phyloP scores from a whole-genome alignment of 352 stramenopile genomes.

The Thalassiosira sp. region DNA sequence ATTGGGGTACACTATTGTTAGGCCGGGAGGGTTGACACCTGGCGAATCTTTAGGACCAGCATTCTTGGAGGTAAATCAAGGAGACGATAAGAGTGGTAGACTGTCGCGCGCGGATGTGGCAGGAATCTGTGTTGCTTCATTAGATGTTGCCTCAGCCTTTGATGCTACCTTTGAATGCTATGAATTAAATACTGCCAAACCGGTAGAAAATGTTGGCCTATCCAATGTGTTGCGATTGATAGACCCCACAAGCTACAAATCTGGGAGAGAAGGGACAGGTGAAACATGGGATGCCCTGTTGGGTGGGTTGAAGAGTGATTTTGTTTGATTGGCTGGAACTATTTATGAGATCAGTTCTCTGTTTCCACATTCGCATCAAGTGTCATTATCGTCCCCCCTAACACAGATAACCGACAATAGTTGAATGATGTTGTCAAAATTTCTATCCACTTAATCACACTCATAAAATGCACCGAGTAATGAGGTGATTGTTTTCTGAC shows the following conservation, averaged over 20 bases:
- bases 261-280: slow-evolving; percentile 12
- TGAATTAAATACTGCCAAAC: slow-evolving; percentile 25
- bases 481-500: neutral
- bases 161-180: slow-evolving; percentile 73
- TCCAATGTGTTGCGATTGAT: slow-evolving; percentile 24
- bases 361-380: too few relatives aligned
- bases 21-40: slow-evolving; percentile 75
- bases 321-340: too few relatives aligned
- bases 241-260: slow-evolving; percentile 26
- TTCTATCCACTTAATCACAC: neutral
- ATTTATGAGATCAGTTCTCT: too few relatives aligned
- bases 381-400: too few relatives aligned
- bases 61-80: slow-evolving; percentile 78
- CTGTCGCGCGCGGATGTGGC: slow-evolving; percentile 76
- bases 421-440: neutral
- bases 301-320: slow-evolving; percentile 24
- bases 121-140: slow-evolving; percentile 52
- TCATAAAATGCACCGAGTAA: too few relatives aligned
- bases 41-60: slow-evolving; percentile 55
- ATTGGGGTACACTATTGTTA: slow-evolving; percentile 75
- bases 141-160: slow-evolving; percentile 29
- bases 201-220: slow-evolving; percentile 21
- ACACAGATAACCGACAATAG: too few relatives aligned
- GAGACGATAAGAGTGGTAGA: slow-evolving; percentile 74
- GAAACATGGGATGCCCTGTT: slow-evolving; percentile 25